phyloP scores from a whole-genome alignment of 192 early-diverging fungal species.

The Phlyctochytrium arcticum region DNA sequence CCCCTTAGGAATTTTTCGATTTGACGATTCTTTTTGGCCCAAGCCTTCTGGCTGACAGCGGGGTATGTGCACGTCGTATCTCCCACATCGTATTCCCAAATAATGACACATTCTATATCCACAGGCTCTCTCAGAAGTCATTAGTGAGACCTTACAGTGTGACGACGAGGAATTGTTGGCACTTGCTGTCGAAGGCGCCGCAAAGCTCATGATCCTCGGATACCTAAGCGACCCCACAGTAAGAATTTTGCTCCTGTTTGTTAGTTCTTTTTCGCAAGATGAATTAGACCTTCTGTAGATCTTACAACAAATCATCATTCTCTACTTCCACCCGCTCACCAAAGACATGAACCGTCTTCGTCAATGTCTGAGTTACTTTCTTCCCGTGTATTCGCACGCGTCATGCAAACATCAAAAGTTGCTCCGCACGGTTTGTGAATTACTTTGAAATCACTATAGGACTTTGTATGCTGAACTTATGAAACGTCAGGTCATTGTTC shows the following conservation, averaged over 20 bases:
- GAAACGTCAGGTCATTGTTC: slow-evolving; percentile 37
- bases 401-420: slow-evolving; percentile 64
- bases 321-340: slow-evolving; percentile 79
- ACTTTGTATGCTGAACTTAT: not conserved
- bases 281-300: slow-evolving; percentile 35
- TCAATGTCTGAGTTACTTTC: slow-evolving; percentile 87
- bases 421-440: slow-evolving; percentile 43
- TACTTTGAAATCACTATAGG: not conserved
- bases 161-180: slow-evolving; percentile 59
- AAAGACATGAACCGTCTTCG: slow-evolving; percentile 61
- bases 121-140: slow-evolving; percentile 11
- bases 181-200: slow-evolving; percentile 69
- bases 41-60: slow-evolving; percentile 14
- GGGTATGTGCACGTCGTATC: slow-evolving; percentile 21
- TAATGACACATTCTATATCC: not conserved
- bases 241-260: slow-evolving; percentile 8
- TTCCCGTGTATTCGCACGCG: slow-evolving; percentile 80
- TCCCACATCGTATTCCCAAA: slow-evolving; percentile 1
- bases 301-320: slow-evolving; percentile 67
- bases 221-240: slow-evolving; percentile 35
- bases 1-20: slow-evolving; percentile 56
- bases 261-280: slow-evolving; percentile 9
- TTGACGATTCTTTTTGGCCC: slow-evolving; percentile 56
- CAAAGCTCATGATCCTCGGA: slow-evolving; percentile 64
- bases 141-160: slow-evolving; percentile 54